A percentile compares a stretch with the other conserved stretches of the same genome.
Evolutionary conservation across 2,329 filamentous ascomycete genomes (phyloP).

Genomic region (Corinectria fuckeliana): DNA sequence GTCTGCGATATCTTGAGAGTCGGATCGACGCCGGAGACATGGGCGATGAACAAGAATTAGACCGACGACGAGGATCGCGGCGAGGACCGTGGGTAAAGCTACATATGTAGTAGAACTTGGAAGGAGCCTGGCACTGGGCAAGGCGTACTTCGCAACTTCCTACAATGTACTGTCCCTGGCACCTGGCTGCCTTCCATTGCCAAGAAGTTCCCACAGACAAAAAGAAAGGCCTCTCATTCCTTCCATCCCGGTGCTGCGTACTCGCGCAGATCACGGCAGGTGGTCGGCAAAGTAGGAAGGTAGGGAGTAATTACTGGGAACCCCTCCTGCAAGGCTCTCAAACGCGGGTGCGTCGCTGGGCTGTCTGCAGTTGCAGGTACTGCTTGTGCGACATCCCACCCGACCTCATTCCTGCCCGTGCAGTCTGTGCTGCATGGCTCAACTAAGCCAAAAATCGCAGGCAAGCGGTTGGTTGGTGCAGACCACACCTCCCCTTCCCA

Average conservation of each 20-base stretch:
- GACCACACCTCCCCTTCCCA: not conserved
- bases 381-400: constrained; percentile 8
- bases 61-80: not conserved
- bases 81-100: not conserved
- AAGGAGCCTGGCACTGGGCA: not conserved
- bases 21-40: not conserved
- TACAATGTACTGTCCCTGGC: too few species aligned
- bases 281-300: constrained; percentile 2
- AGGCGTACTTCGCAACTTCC: not conserved
- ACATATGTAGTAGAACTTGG: too few species aligned
- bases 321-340: constrained; percentile 11
- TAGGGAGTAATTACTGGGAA: too few species aligned
- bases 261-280: not conserved
- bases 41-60: not conserved
- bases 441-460: not conserved
- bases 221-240: not conserved
- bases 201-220: not conserved
- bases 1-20: not conserved
- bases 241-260: not conserved
- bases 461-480: not conserved
- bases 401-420: not conserved
- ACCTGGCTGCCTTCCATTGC: not conserved
- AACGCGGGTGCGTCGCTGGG: constrained; percentile 7
- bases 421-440: not conserved
- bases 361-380: not conserved